These are phyloP conservation scores for Clarireedia sp. DNA, from an alignment of 2,329 filamentous ascomycete genomes.

Conservation along the genomic window DNA sequence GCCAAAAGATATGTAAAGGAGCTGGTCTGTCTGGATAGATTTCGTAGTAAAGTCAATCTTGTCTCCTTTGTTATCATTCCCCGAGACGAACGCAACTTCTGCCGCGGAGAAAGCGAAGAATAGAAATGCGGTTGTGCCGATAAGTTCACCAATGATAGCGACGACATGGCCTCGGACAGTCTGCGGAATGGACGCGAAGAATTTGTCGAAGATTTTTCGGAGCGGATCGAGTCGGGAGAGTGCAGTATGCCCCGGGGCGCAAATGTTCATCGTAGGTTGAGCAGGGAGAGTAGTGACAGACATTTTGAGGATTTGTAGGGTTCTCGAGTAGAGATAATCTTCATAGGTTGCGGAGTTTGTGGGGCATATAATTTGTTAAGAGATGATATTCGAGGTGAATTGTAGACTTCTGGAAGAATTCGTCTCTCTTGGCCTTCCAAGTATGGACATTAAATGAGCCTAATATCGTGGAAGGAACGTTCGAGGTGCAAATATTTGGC, in stretches of 20 bases:
- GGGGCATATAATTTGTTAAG: too few species aligned
- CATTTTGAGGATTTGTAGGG: conserved; percentile 4
- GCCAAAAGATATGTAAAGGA: conserved; percentile 21
- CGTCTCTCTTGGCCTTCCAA: too few species aligned
- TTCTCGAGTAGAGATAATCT: not conserved
- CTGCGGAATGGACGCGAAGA: conserved; percentile 16
- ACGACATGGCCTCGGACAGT: conserved; percentile 36
- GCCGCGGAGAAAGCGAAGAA: conserved; percentile 27
- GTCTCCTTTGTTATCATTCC: conserved; percentile 18
- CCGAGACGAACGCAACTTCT: conserved; percentile 22
- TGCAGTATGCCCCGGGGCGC: conserved; percentile 11
- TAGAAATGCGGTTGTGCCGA: conserved; percentile 38
- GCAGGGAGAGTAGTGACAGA: conserved; percentile 8
- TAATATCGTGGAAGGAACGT: too few species aligned
- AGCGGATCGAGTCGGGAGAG: conserved; percentile 17
- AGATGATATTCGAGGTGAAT: too few species aligned
- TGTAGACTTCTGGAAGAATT: too few species aligned
- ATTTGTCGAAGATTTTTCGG: conserved; percentile 12
- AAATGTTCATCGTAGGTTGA: conserved; percentile 16
- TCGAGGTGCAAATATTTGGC: too few species aligned
- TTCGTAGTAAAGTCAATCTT: conserved; percentile 4
- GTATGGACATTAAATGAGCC: too few species aligned
- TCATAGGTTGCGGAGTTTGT: not conserved
- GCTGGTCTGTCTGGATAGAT: conserved; percentile 21
- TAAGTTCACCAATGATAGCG: conserved; percentile 41